Evolutionary conservation across 345 rosid genomes (phyloP).

Genomic region (Eucalyptus marginata): DNA sequence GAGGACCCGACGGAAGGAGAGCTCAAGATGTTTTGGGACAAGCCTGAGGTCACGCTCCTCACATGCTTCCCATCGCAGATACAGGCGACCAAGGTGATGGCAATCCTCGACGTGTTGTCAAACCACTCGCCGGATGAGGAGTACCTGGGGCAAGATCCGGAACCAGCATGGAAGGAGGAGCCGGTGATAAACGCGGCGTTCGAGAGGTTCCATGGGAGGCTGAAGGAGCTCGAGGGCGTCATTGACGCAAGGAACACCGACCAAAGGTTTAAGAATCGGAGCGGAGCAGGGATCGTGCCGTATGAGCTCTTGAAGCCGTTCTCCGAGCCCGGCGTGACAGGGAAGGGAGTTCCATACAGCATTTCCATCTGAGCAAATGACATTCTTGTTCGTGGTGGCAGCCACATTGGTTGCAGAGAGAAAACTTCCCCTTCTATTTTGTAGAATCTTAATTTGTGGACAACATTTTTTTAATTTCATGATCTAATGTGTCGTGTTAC

Average conservation of each 20-base stretch:
- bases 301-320: conserved; percentile 37
- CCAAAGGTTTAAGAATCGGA: conserved; percentile 12
- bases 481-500: neutral
- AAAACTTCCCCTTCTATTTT: neutral
- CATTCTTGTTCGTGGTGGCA: too few relatives aligned
- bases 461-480: neutral
- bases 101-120: conserved; percentile 23
- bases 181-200: conserved; percentile 16
- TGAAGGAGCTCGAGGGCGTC: conserved; percentile 22
- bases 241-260: conserved; percentile 20
- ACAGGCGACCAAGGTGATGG: conserved; percentile 37
- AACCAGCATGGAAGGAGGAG: conserved; percentile 16
- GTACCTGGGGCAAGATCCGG: conserved; percentile 23
- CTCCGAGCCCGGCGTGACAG: conserved; percentile 31
- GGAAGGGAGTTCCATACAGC: conserved; percentile 36
- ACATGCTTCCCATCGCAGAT: conserved; percentile 24
- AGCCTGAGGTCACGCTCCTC: conserved; percentile 21
- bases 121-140: conserved; percentile 48
- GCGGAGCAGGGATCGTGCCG: conserved; percentile 29
- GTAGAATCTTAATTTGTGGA: neutral
- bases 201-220: conserved; percentile 16
- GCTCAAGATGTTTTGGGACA: conserved; percentile 11
- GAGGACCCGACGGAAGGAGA: conserved; percentile 20
- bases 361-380: conserved; percentile 13
- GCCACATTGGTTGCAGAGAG: neutral